These are phyloP conservation scores for Amauroascus niger DNA, from an alignment of 2,329 filamentous ascomycete species.

Conservation along the genomic window DNA sequence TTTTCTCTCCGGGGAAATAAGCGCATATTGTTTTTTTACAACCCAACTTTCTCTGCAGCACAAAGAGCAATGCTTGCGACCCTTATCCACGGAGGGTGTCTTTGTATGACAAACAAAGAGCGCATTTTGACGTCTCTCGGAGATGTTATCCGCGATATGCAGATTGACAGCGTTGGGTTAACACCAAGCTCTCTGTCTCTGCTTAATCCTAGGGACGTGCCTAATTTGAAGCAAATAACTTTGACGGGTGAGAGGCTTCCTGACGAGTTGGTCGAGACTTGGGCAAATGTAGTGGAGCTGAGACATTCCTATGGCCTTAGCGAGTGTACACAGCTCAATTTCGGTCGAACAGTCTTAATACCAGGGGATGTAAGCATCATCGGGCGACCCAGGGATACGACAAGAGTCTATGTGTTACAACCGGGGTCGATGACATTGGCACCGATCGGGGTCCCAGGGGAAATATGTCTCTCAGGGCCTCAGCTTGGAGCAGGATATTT, in stretches of 20 bases:
- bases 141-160: conserved; percentile 38
- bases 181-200: conserved; percentile 45
- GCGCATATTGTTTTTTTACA: conserved; percentile 21
- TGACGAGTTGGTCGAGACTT: conserved; percentile 23
- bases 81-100: conserved; percentile 44
- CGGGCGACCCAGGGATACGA: conserved; percentile 27
- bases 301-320: conserved; percentile 34
- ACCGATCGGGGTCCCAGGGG: conserved; percentile 33
- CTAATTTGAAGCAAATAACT: conserved; percentile 27
- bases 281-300: conserved; percentile 28
- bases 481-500: conserved; percentile 24
- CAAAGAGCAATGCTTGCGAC: conserved; percentile 25
- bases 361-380: conserved; percentile 28
- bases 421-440: conserved; percentile 23
- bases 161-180: conserved; percentile 44
- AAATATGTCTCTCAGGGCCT: conserved; percentile 34
- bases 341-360: conserved; percentile 23
- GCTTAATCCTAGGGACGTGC: conserved; percentile 30
- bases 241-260: conserved; percentile 20
- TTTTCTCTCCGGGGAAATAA: conserved; percentile 23
- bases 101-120: conserved; percentile 47
- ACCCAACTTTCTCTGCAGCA: conserved; percentile 18
- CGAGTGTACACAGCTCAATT: conserved; percentile 28
- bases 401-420: conserved; percentile 15
- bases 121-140: conserved; percentile 44